Conservation (phyloP, 306 rosid species). For the Coriaria nepalensis region DNA sequence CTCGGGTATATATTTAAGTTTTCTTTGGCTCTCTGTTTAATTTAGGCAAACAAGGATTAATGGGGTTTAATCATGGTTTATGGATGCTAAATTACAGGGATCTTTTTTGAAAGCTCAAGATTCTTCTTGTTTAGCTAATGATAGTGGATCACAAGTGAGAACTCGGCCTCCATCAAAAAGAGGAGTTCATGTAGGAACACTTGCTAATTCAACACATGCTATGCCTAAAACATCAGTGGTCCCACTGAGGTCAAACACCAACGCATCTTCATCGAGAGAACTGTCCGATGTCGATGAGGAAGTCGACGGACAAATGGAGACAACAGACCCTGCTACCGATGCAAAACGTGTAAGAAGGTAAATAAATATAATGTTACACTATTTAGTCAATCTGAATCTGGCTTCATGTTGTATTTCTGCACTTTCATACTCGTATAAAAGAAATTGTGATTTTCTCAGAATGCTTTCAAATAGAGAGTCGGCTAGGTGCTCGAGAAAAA, state of each 20-base stretch:
- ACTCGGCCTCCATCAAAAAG: slow-evolving; percentile 44
- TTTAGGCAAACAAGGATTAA: no score
- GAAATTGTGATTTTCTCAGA: slow-evolving; percentile 21
- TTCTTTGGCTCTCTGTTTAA: no score
- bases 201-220: slow-evolving; percentile 17
- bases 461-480: slow-evolving; percentile 98
- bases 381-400: no score
- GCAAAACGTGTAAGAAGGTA: slow-evolving; percentile 92
- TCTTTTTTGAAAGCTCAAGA: slow-evolving; percentile 40
- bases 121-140: slow-evolving; percentile 23
- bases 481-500: slow-evolving; percentile 88
- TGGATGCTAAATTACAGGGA: slow-evolving; percentile 29
- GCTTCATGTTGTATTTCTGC: no score
- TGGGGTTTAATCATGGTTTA: slow-evolving; percentile 13
- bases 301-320: slow-evolving; percentile 61
- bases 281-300: slow-evolving; percentile 67
- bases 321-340: slow-evolving; percentile 37
- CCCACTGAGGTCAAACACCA: slow-evolving; percentile 32
- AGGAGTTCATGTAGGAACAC: not conserved
- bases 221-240: slow-evolving; percentile 28
- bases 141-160: slow-evolving; percentile 44
- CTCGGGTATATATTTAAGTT: slow-evolving; percentile 33
- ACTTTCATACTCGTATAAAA: no score
- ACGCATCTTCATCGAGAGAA: slow-evolving; percentile 68
- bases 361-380: slow-evolving; percentile 8